Evolutionary conservation across 176 grass and related monocot genomes (phyloP), one percentile per base, ranked within the genome.

Genomic region (Zizania latifolia): DNA sequence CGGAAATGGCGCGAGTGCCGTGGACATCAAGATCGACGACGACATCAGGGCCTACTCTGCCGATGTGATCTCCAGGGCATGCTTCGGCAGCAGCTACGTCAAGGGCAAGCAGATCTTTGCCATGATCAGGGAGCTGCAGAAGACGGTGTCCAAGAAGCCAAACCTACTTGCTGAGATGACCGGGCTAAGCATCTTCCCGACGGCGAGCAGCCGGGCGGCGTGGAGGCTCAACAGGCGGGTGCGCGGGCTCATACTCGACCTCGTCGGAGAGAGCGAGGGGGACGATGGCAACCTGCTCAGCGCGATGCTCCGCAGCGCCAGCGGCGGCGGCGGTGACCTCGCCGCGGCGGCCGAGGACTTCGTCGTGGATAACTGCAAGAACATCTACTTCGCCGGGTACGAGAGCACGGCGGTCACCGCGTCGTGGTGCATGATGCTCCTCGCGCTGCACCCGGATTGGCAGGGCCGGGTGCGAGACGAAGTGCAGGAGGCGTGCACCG

Each of bases 281-380:
- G 45, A 51, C 14, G 84, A 73, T 48, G 33, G 0, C 1, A 94
- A 86, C 78, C 53, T 98, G 3, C 67, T 92, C 4, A 76, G 8
- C 6, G 61, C 91, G 4, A 90, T 98, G 76, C 91, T 94, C n/a
- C 78, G 72, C 71, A 86, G 80, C 65, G 88, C 67, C 0, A 62
- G 67, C 15, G 80, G 57, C n/a, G 26, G 36, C 2, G 40, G 62
- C 16, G 59, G 41, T 39, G 40, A 14, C 13, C 1, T 45, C 15
- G 23, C 7, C 6, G 60, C 50, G 2, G 80, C 35, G 36, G 78
- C 81, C 0, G 94, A 98, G 13, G 59, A 88, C 8, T 97, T 97
- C 75, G 45, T 97, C 3, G 90, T 97, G 2, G 90, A 93, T 58
- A 97, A 97, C 78, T 93, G 94, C 57, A 97, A 97, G 88, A 93